Evolutionary conservation across 2,329 filamentous ascomycete species (phyloP), one percentile per base, ranked within the genome.

Genomic region (Decorospora gaudefroyi): DNA sequence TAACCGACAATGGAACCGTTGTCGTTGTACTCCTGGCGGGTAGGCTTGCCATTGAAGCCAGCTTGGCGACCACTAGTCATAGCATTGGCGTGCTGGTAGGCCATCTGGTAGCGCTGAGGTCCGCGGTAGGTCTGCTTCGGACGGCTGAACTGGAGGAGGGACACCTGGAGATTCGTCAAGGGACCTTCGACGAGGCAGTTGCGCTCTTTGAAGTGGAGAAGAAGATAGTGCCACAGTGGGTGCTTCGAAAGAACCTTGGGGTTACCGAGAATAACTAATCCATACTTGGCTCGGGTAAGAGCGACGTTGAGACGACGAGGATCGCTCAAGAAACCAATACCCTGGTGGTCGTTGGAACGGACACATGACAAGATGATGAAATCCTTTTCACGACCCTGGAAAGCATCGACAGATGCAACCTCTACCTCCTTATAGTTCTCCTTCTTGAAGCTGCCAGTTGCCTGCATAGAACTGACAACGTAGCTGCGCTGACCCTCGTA

Each of bases 391-490:
- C 93, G 87, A 38, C 93, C 93, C 69, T 99, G 93, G 80, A 99
- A 99, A 13, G 93, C 93, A 76, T 99, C 93, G 25, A 99, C 93
- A 0, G 92, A 97, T 4, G 93, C 93, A 27, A 99, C 93, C 71
- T 99, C 93, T 16, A 99, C 92, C 65, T 97, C 92, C 74, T 97
- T 97, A 78, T 99, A 99, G 62, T 87, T 84, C 69, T 99, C 93
- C 76, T 99, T 99, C 77, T 95, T 96, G 78, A 95, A 96, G 0
- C 89, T 95, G 38, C 93, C 93, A 9, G 88, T 93, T 52, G 92
- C 90, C 73, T 99, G 93, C 92, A 99, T 97, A n/a, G 92, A 96
- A 68, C 89, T 95, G 46, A 99, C 93, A 55, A 99, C 91, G 70
- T 96, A 99, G 74, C 91, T 96, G 65, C 93, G 87, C 74, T 99